A percentile compares a stretch with the other conserved stretches of the same genome.
Evolutionary conservation across 2,329 filamentous ascomycete genomes (phyloP).

Genomic region (Cucurbitaria berberidis): DNA sequence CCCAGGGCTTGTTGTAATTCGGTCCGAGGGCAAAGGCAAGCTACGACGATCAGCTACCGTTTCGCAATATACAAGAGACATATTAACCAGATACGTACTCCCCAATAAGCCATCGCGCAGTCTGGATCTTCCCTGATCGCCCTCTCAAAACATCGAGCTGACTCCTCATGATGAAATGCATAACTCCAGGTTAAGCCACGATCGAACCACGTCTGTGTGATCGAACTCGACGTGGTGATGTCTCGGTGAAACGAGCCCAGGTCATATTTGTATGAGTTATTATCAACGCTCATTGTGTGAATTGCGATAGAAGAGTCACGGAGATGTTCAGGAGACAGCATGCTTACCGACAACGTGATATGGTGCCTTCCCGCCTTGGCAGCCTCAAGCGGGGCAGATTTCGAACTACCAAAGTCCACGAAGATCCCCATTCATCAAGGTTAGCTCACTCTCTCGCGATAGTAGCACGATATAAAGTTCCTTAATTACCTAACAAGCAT

Average conservation of each 20-base stretch:
- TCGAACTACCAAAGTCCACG: neutral
- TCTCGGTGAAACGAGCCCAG: conserved; percentile 65
- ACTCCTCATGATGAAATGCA: conserved; percentile 78
- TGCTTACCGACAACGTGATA: neutral
- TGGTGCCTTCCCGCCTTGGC: neutral
- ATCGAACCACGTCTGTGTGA: conserved; percentile 71
- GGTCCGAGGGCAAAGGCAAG: conserved; percentile 72
- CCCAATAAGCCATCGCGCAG: conserved; percentile 72
- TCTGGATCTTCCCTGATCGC: conserved; percentile 61
- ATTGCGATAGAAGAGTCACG: neutral
- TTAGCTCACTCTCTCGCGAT: neutral
- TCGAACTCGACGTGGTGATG: conserved; percentile 59
- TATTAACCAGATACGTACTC: conserved; percentile 43
- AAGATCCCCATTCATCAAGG: neutral
- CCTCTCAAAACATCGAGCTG: conserved; percentile 66
- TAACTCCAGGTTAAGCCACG: conserved; percentile 76
- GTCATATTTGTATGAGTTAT: conserved; percentile 52
- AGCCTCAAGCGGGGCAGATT: neutral
- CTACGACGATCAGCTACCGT: conserved; percentile 45
- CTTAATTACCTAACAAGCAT: neutral
- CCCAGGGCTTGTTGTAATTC: conserved; percentile 83
- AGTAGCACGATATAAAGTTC: neutral
- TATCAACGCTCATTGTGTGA: conserved; percentile 2
- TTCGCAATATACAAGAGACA: neutral
- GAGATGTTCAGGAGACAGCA: neutral